Base-by-base conservation (phyloP, 2,329 filamentous ascomycete genomes). In the Sarocladium kiliense region DNA sequence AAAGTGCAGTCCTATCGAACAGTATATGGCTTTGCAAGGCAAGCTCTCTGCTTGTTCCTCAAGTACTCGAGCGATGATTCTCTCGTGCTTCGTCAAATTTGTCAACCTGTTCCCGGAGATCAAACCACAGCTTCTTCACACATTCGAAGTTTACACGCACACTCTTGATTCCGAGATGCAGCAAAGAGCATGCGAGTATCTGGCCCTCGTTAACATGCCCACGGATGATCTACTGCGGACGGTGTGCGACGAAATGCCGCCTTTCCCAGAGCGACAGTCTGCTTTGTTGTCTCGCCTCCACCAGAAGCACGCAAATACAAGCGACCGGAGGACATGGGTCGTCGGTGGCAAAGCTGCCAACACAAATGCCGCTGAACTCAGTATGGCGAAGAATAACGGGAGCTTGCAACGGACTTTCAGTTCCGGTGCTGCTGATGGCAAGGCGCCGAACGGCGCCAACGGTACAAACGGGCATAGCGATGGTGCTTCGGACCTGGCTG, bases 101-200 rank as follows among this genome's bases (percentile, higher is more conserved):
- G 90, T 99, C 73, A 99, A 99, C 71, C 75, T 99, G 53, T 99
- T 99, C 70, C 94, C 94, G 1, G 95, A 99, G 69, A 97, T 99
- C 74, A 97, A 97, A 72, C 90, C 92, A 9, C 93, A 97, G 69
- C 82, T 99, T 3, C 75, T 97, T 45, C 88, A 91, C 62, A 88
- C 96, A 7, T 99, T 99, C 75, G 83, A 88, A 58, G 79, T 91
- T 27, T 97, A 97, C 73, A 96, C 91, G 68, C 91, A 97, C 69
- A 95, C 92, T 0, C 78, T 97, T 26, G 94, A 99, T 69, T 90
- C 94, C 0, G 94, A 99, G 69, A 78, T 99, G 61, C 94, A 99
- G 70, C 94, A 99, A 74, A 80, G 94, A 72, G 93, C 94, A 14
- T 99, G 91, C 73, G 94, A 99, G 69, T 99, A 97, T 69, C 78